Base-by-base conservation (phyloP, 1,284 basidiomycete species). In the Ceratobasidium sp. region DNA sequence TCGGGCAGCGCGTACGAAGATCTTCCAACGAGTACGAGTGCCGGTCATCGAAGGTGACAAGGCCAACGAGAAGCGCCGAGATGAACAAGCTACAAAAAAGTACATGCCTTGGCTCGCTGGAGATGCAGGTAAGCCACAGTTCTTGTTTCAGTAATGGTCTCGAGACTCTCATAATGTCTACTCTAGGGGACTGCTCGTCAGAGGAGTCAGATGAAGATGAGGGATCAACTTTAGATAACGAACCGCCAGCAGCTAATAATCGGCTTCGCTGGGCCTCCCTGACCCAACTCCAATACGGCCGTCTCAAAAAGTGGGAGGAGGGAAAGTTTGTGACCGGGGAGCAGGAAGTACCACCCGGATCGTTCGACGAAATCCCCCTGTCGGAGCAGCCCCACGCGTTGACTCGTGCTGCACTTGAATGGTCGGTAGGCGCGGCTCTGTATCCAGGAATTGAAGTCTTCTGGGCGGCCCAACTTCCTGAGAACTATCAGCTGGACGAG, bases 81-180 rank as follows among this genome's bases (percentile, higher is more conserved):
- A n/a, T 23, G 63, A 75, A 49, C 80, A 82, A 73, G 81, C 82
- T 6, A 69, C 60, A 23, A 71, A 67, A 0, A 80, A 79, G 39
- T 81, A 69, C 60, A 86, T 86, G 84, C 85, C 85, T 68, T 82
- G 84, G 56, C 82, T 85, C 9, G 84, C 83, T 15, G 85, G 84
- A 0, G 82, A 85, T 60, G 78, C 79, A 40, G 66, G 69, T 79
- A 56, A 79, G 49, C 10, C 40, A 75, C 23, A 42, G 72, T 64
- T 33, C 33, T 33, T 39, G 75, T 73, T 44, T 68, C 70, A 51
- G 33, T 51, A 26, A 63, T 33, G 33, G 33, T 33, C 33, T 33
- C 33, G 33, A 33, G 33, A 33, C 33, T 33, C 33, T 33, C 33
- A 33, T 33, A 33, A 33, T 33, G 33, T 33, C 33, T 33, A 33